Conservation (phyloP, 2,329 filamentous ascomycete genomes). For the Coleophoma cylindrospora region DNA sequence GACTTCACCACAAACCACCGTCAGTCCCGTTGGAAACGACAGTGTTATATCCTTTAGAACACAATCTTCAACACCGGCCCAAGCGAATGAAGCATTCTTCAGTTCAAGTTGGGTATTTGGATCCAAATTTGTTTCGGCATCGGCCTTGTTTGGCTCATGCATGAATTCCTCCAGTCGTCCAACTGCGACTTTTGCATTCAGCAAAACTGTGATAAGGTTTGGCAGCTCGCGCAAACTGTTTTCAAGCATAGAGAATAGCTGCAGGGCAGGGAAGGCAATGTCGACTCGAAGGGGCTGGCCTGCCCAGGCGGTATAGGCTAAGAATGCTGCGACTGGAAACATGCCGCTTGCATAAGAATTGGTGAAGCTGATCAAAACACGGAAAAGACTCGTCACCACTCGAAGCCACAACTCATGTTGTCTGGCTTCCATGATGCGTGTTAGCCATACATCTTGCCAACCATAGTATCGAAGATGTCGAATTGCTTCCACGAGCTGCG, state of each 20-base stretch:
- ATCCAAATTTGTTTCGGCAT: conserved; percentile 29
- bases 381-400: conserved; percentile 59
- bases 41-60: conserved; percentile 50
- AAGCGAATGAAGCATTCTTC: conserved; percentile 66
- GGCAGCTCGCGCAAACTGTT: conserved; percentile 70
- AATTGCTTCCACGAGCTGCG: conserved; percentile 70
- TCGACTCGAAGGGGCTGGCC: conserved; percentile 68
- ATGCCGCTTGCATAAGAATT: conserved; percentile 68
- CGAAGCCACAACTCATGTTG: conserved; percentile 62
- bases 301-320: conserved; percentile 71
- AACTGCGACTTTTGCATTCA: conserved; percentile 81
- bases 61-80: conserved; percentile 61
- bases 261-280: conserved; percentile 80
- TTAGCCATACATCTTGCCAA: conserved; percentile 74
- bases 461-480: conserved; percentile 42
- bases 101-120: conserved; percentile 38
- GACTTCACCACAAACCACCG: conserved; percentile 58
- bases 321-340: conserved; percentile 78
- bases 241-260: conserved; percentile 74
- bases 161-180: conserved; percentile 82
- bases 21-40: conserved; percentile 49
- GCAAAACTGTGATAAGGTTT: conserved; percentile 65
- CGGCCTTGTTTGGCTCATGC: conserved; percentile 73
- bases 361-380: conserved; percentile 58
- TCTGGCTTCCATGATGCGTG: conserved; percentile 62